Percentiles rank a stretch among this genome's conserved stretches.
Evolutionary conservation across 108 stramenopile genomes (phyloP).

Genomic region (Nitzschia sp.): DNA sequence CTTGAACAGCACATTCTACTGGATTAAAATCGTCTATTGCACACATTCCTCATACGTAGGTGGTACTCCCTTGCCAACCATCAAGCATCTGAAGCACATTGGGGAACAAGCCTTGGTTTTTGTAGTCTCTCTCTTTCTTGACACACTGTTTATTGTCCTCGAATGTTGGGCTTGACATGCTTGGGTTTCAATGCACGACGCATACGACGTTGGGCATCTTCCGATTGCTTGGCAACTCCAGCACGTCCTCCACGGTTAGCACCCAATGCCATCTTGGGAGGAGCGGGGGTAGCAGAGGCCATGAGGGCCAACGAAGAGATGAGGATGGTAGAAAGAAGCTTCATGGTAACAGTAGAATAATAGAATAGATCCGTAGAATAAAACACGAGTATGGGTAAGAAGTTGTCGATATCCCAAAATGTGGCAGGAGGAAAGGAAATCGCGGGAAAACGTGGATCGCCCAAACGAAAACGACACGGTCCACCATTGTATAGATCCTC

Average conservation of each 20-base stretch:
- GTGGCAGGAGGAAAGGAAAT: not conserved
- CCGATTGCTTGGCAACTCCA: slow-evolving; percentile 11
- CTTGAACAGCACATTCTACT: too few species aligned
- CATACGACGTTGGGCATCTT: slow-evolving; percentile 2
- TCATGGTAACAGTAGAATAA: not conserved
- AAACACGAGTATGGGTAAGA: too few species aligned
- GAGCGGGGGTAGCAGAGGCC: not conserved
- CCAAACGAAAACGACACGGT: too few species aligned
- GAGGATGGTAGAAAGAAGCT: slow-evolving; percentile 4
- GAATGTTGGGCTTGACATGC: not conserved
- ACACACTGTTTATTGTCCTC: slow-evolving; percentile 5
- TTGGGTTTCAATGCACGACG: slow-evolving; percentile 2
- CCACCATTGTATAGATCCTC: too few species aligned
- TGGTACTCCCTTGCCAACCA: too few species aligned
- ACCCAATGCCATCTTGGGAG: slow-evolving; percentile 3
- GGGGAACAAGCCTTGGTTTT: too few species aligned
- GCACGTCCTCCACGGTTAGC: slow-evolving; percentile 9
- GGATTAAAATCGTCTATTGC: too few species aligned
- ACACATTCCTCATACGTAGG: too few species aligned
- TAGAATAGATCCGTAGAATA: too few species aligned
- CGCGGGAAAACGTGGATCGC: not conserved
- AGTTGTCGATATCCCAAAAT: not conserved
- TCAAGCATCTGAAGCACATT: too few species aligned
- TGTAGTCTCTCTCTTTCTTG: not conserved
- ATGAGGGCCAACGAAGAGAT: slow-evolving; percentile 2